Evolutionary conservation across 257 asterid species (phyloP), one percentile per base, ranked within the genome.

Genomic region (Gynochthodes officinalis): DNA sequence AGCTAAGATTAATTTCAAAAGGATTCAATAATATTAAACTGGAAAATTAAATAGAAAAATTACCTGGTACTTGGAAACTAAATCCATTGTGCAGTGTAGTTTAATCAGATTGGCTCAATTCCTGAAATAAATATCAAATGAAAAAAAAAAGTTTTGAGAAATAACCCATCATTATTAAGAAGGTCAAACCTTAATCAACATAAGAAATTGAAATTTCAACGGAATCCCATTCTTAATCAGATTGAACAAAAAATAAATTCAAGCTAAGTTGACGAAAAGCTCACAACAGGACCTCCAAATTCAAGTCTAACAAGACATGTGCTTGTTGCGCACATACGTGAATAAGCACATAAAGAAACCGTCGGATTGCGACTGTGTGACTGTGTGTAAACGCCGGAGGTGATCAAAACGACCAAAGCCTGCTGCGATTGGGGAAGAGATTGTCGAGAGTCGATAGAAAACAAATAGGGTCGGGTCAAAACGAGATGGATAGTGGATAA

Each of bases 61-160:
- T 63, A 93, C 98, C 98, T 93, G 98, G 80, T 90, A 90, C 86
- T 86, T 93, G 1, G 97, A 87, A 48, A 93, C 92, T 78, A 90
- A 87, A 82, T 89, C 96, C 98, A 93, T 93, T 63, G 57, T 55
- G 68, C 77, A 33, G 67, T 50, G 75, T 39, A 59, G 58, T 32
- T 37, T 43, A 70, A 77, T 64, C 84, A 77, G 79, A 73, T 62
- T 49, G 64, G 82, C 73, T 43, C 61, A 81, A 79, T 70, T 75
- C 50, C 93, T 82, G 84, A 58, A 86, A 82, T 64, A 84, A 77
- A 84, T 62, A 69, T 53, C 44, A 53, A 57, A 59, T 48, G n/a
- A n/a, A 63, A 62, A 58, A 66, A 53, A 69, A 54, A 42, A 2
- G 15, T 6, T 46, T 15, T 32, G 12, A 61, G 33, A 23, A 60